phyloP scores from a whole-genome alignment of 2,329 filamentous ascomycete species.

The Pyricularia grisea region DNA sequence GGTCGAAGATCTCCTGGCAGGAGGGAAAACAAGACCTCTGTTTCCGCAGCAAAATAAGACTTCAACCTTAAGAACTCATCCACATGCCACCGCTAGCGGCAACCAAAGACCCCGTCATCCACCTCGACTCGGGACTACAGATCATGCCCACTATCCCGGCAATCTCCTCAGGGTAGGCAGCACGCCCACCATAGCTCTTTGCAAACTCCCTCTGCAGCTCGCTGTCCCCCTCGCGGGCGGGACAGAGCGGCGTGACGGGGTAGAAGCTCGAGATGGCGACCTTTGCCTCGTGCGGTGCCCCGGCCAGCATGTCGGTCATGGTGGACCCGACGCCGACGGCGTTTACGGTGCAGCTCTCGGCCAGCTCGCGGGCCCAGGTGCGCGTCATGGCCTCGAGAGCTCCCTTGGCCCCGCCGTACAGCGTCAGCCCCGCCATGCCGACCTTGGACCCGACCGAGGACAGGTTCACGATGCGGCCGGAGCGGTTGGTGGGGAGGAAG shows the following conservation, averaged over 20 bases:
- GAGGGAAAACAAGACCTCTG: too few species aligned
- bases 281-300: constrained; percentile 41
- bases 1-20: too few species aligned
- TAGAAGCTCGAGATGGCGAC: constrained; percentile 27
- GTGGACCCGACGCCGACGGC: constrained; percentile 30
- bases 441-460: constrained; percentile 40
- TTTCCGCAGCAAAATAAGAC: too few species aligned
- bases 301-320: constrained; percentile 32
- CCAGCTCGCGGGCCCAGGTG: constrained; percentile 49
- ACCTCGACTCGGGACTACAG: constrained; percentile 54
- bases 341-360: constrained; percentile 47
- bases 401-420: constrained; percentile 54
- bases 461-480: constrained; percentile 48
- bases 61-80: background rate
- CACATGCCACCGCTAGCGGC: constrained; percentile 53
- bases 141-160: constrained; percentile 64
- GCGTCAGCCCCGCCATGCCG: constrained; percentile 42
- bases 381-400: constrained; percentile 55
- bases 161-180: constrained; percentile 56
- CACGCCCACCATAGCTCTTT: constrained; percentile 37
- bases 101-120: constrained; percentile 64
- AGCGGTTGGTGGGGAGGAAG: constrained; percentile 45
- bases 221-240: constrained; percentile 18
- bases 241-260: constrained; percentile 38
- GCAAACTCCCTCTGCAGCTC: constrained; percentile 28